Base-by-base conservation (phyloP, 2,329 filamentous ascomycete species). In the Colletotrichum sp. region DNA sequence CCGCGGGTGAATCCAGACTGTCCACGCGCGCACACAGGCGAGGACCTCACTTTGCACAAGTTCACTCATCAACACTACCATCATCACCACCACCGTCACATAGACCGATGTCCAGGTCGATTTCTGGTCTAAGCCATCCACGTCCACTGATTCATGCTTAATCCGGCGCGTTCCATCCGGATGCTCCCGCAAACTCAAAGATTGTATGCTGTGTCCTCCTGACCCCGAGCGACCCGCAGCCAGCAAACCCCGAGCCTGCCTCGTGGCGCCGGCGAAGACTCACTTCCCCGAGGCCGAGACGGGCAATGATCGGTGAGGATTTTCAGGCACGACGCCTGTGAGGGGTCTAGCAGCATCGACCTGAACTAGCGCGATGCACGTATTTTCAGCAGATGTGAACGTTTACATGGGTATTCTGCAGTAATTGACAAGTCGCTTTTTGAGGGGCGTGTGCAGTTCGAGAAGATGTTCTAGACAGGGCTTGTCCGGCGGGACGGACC, bases 171-270 rank as follows among this genome's bases (percentile, higher is more conserved):
- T 60, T 62, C 59, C 26, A 62, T 34, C 26, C 59, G 59, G 59
- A n/a, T 62, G 16, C 57, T 62, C 57, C 57, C 57, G 57, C n/a
- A n/a, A 30, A 62, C 55, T 59, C 55, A 49, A 44, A 49, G 18
- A n/a, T 49, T 49, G 39, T 49, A n/a, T n/a, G 9, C 18, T 49
- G 39, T 49, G 39, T 49, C 39, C 39, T 49, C 18, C 39, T 49
- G 39, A 49, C 39, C 39, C 39, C 39, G 39, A 30, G 55, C 55
- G 55, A 59, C 55, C 57, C 16, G 26, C 28, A 30, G 16, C 57
- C 57, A n/a, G 28, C 26, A 62, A 62, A 62, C 28, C 9, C 59
- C 59, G 59, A 62, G 59, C 59, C 28, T 49, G 39, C 39, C 39
- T 49, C 39, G 39, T 49, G 39, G 39, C 36, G 18, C 39, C 39